Conservation (phyloP, 805 yeast genomes). For the Spathaspora girioi region DNA sequence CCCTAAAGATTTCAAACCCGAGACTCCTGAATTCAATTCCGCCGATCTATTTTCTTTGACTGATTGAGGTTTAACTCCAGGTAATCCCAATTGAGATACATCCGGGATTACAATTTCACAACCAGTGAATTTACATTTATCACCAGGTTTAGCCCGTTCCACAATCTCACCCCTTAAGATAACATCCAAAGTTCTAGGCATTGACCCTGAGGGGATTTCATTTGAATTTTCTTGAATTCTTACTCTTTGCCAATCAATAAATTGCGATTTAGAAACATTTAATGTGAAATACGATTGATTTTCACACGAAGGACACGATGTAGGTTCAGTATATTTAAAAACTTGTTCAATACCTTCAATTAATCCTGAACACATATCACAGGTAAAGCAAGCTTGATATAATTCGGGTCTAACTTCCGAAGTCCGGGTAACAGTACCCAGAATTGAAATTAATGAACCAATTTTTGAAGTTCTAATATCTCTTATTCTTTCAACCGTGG, state of each 20-base stretch:
- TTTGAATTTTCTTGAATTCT: conserved; percentile 94
- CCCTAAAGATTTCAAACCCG: conserved; percentile 89
- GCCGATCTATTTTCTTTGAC: conserved; percentile 66
- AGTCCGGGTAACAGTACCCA: conserved; percentile 95
- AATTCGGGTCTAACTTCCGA: conserved; percentile 96
- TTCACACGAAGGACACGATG: conserved; percentile 85
- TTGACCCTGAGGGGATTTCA: conserved; percentile 96
- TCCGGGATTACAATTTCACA: conserved; percentile 94
- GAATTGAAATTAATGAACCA: conserved; percentile 77
- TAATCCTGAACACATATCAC: conserved; percentile 82
- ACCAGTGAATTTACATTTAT: conserved; percentile 89
- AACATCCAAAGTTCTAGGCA: conserved; percentile 96
- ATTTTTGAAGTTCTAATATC: conserved; percentile 87
- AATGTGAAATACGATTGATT: conserved; percentile 85
- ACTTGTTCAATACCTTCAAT: conserved; percentile 90
- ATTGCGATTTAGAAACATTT: conserved; percentile 77
- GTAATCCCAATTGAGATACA: conserved; percentile 87
- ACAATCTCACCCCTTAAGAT: conserved; percentile 91
- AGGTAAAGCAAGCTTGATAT: conserved; percentile 78
- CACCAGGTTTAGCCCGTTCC: conserved; percentile 96
- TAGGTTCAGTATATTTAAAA: conserved; percentile 92
- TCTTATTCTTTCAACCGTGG: conserved; percentile 77
- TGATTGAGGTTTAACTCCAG: conserved; percentile 88
- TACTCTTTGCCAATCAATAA: conserved; percentile 95
- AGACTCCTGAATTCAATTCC: conserved; percentile 77